phyloP scores from a whole-genome alignment of 208 protist species.

The Endotrypanum monterogeii region DNA sequence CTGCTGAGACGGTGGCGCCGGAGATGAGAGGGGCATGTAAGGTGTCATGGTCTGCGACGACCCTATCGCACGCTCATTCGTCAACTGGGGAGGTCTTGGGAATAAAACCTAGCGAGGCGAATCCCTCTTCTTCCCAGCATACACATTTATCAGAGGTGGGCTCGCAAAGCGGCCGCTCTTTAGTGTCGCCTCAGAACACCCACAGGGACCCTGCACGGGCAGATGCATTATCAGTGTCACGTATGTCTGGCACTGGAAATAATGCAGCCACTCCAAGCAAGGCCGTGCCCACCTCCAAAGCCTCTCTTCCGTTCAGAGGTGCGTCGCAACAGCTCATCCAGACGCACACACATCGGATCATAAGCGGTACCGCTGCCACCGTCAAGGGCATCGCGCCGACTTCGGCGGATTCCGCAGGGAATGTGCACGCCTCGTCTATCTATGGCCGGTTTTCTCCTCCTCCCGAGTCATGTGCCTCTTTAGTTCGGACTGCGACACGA shows the following conservation, averaged over 20 bases:
- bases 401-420: neutral
- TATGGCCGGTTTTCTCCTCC: neutral
- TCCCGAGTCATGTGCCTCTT: neutral
- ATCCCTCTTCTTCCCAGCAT: neutral
- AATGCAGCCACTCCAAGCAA: neutral
- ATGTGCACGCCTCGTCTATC: no score
- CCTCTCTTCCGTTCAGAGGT: neutral
- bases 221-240: neutral
- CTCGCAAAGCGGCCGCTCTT: neutral
- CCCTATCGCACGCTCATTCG: neutral
- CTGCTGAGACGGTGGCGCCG: neutral
- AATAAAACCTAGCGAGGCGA: neutral
- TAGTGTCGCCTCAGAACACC: neutral
- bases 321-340: constrained; percentile 7
- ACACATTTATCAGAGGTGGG: no score
- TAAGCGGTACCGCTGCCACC: constrained; percentile 1
- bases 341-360: constrained; percentile 12
- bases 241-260: neutral
- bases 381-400: neutral
- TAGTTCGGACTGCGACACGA: neutral
- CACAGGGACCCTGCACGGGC: neutral
- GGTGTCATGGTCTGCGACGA: neutral
- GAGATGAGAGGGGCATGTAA: neutral
- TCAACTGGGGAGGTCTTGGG: neutral
- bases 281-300: neutral